Percentiles rank a stretch among this genome's conserved stretches.
Conservation (phyloP, 164 flowering plant genomes). For the Warburgia ugandensis region DNA sequence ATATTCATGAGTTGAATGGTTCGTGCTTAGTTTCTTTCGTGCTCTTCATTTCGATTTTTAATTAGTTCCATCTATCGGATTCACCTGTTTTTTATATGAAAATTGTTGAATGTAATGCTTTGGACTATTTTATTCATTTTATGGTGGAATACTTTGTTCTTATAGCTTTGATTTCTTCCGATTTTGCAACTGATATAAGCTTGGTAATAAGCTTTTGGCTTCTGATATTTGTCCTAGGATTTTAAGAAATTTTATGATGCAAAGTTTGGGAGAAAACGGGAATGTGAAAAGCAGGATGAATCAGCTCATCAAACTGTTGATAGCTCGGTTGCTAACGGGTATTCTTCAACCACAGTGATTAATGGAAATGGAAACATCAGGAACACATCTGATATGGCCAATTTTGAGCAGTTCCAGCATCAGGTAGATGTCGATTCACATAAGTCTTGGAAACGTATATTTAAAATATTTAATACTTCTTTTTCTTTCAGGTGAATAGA, state of each 20-base stretch:
- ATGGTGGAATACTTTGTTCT: background rate
- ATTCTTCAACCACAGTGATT: conserved; percentile 15
- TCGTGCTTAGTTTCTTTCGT: no score
- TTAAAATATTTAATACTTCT: background rate
- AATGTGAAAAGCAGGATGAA: conserved; percentile 16
- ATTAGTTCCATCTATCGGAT: no score
- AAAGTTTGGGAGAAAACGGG: conserved; percentile 85
- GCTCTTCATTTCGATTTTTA: no score
- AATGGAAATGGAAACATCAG: conserved; percentile 48
- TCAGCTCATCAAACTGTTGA: conserved; percentile 13
- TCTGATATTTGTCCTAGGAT: no score
- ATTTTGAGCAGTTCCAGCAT: conserved; percentile 63
- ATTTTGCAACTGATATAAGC: background rate
- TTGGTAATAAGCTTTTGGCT: background rate
- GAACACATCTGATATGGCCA: conserved; percentile 55
- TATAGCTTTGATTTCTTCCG: background rate
- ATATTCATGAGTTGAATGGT: no score
- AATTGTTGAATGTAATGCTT: no score
- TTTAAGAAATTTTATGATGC: conserved; percentile 81
- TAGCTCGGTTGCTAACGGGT: conserved; percentile 29
- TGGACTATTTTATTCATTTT: no score
- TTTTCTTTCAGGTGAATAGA: conserved; percentile 16
- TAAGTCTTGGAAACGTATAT: background rate
- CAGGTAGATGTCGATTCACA: conserved; percentile 36
- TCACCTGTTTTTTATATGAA: no score